Percentiles rank a stretch among this genome's conserved stretches.
These are phyloP conservation scores for Macroventuria anomochaeta DNA, from an alignment of 2,329 filamentous ascomycete genomes.

Conservation along the genomic window DNA sequence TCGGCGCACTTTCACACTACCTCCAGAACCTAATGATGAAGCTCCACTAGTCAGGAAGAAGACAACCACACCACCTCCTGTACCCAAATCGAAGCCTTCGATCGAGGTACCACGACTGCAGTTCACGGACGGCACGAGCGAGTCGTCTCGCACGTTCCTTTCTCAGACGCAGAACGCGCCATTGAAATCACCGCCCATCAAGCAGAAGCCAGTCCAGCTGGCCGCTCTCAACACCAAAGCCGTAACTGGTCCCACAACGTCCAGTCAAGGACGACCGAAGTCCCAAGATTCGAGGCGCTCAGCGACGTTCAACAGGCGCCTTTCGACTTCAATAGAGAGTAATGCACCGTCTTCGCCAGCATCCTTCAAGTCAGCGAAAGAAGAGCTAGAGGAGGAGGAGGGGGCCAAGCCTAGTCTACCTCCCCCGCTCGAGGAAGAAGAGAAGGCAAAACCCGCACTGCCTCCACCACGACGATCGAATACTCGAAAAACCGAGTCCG, in stretches of 20 bases:
- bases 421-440: constrained; percentile 1
- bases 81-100: constrained; percentile 40
- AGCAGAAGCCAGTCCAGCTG: constrained; percentile 36
- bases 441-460: constrained; percentile 1
- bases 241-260: constrained; percentile 27
- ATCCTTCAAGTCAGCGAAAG: constrained; percentile 46
- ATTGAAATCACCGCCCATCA: constrained; percentile 32
- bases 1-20: constrained; percentile 38
- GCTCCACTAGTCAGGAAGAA: constrained; percentile 24
- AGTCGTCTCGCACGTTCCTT: constrained; percentile 20
- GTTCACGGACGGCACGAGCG: constrained; percentile 24
- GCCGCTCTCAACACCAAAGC: constrained; percentile 28
- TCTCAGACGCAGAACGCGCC: constrained; percentile 28
- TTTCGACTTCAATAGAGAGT: constrained; percentile 38
- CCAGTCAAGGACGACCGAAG: constrained; percentile 24
- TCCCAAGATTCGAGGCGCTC: constrained; percentile 35
- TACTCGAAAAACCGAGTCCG: constrained; percentile 19
- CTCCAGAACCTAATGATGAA: constrained; percentile 35
- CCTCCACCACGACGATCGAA: constrained; percentile 48
- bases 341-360: constrained; percentile 39
- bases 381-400: constrained; percentile 39
- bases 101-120: constrained; percentile 20
- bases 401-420: constrained; percentile 38
- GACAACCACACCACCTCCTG: constrained; percentile 34
- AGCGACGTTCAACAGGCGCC: constrained; percentile 23